These are phyloP conservation scores for Gamsiella multidivaricata DNA, from an alignment of 192 early-diverging fungal genomes.

Conservation along the genomic window DNA sequence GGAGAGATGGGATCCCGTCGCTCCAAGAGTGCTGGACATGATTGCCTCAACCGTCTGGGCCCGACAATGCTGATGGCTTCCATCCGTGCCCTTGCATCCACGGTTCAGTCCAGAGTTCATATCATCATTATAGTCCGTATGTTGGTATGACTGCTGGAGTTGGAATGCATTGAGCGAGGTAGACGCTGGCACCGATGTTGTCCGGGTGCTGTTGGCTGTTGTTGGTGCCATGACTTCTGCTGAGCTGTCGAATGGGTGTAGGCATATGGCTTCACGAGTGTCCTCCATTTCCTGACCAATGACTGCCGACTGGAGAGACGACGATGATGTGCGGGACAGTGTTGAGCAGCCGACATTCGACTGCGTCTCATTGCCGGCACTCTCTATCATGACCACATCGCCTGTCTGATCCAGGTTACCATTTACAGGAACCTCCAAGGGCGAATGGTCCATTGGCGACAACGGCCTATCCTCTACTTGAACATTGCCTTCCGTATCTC, in stretches of 20 bases:
- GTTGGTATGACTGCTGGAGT: constrained; percentile 1
- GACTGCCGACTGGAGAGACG: not conserved
- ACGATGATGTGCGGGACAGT: not conserved
- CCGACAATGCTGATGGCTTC: constrained; percentile 38
- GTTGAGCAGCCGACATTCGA: not conserved
- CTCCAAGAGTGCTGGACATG: constrained; percentile 19
- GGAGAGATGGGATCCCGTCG: not conserved
- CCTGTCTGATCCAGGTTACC: not conserved
- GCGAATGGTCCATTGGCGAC: not conserved
- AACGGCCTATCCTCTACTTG: not conserved
- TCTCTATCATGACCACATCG: constrained; percentile 20
- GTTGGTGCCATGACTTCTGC: not conserved
- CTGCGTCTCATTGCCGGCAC: not conserved
- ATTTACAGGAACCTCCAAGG: not conserved
- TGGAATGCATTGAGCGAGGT: constrained; percentile 1
- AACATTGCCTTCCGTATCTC: not conserved
- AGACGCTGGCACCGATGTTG: not conserved
- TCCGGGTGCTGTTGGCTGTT: not conserved
- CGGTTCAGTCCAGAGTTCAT: constrained; percentile 34
- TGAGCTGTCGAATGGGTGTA: constrained; percentile 24
- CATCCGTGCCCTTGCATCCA: constrained; percentile 23
- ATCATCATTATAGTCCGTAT: constrained; percentile 39
- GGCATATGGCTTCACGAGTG: not conserved
- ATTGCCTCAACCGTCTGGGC: constrained; percentile 49
- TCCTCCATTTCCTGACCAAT: not conserved